Base-by-base conservation (phyloP, 805 yeast genomes). In the Metschnikowia colocasiae region DNA sequence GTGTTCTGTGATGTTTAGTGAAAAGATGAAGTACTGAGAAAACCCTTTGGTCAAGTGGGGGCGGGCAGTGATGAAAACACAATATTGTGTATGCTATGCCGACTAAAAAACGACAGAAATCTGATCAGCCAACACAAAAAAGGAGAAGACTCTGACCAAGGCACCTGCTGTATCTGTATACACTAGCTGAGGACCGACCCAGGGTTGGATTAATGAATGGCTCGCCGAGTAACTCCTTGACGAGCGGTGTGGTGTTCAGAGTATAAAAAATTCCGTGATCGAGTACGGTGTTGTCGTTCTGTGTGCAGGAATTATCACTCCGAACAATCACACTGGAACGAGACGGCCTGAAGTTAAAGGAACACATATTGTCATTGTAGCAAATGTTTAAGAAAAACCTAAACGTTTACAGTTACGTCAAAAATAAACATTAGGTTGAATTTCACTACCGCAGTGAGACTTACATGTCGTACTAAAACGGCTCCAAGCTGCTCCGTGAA, bases 161-260 rank as follows among this genome's bases (percentile, higher is more conserved):
- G 8, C 25, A 29, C 33, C 42, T 39, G 19, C 33, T 19, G 42
- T 27, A 39, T 27, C 22, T 18, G 26, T 19, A 20, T n/a, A 19
- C 26, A 19, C 12, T 10, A 9, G 18, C 19, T 39, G 27, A 5
- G 30, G 10, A 29, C 18, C 33, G 18, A 30, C 34, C 33, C 29
- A 15, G 34, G 42, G 26, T 9, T 39, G 8, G 34, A 27, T 39
- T 26, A 13, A n/a, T 29, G 32, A 29, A 29, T 19, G 42, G 25
- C 42, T 39, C 33, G 32, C 42, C 42, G 34, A 39, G 34, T 39
- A 16, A 39, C 34, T 30, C 42, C 42, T 29, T 39, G 22, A 27
- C 29, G 42, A 39, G 42, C n/a, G 29, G 33, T 39, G 33, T 39
- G 42, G 26, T 27, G 23, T 27, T 29, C 19, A 18, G 20, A 19